phyloP scores from a whole-genome alignment of 2,329 filamentous ascomycete species.

The Fusarium scirpi region DNA sequence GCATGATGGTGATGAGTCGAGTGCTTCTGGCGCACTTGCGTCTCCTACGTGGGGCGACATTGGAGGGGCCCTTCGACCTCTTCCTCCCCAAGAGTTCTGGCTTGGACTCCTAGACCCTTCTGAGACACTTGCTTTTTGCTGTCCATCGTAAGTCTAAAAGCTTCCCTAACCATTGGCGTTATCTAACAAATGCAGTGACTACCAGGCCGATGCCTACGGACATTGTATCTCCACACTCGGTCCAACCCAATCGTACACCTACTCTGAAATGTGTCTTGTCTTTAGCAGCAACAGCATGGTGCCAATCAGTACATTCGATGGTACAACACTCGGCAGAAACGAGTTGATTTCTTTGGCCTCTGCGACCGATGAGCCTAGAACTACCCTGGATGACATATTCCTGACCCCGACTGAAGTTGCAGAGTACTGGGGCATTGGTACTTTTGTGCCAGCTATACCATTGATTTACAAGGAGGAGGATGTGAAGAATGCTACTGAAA shows the following conservation, averaged over 20 bases:
- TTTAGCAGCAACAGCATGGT: background rate
- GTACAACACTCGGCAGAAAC: background rate
- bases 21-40: background rate
- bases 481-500: background rate
- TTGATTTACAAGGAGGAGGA: background rate
- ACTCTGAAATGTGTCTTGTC: background rate
- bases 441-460: background rate
- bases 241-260: background rate
- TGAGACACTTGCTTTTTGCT: conserved; percentile 7
- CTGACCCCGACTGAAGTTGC: background rate
- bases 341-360: background rate
- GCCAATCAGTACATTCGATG: background rate
- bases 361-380: background rate
- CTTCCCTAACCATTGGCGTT: too few species aligned
- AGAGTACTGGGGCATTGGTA: background rate
- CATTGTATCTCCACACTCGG: conserved; percentile 1
- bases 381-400: background rate
- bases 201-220: background rate
- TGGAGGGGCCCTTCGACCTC: accelerated
- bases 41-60: background rate
- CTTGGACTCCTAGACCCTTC: conserved; percentile 3
- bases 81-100: conserved; percentile 4
- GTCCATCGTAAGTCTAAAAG: conserved; percentile 13
- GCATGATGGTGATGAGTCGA: background rate
- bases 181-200: background rate